Evolutionary conservation across 257 asterid species (phyloP).

Genomic region (Handroanthus guayacan): DNA sequence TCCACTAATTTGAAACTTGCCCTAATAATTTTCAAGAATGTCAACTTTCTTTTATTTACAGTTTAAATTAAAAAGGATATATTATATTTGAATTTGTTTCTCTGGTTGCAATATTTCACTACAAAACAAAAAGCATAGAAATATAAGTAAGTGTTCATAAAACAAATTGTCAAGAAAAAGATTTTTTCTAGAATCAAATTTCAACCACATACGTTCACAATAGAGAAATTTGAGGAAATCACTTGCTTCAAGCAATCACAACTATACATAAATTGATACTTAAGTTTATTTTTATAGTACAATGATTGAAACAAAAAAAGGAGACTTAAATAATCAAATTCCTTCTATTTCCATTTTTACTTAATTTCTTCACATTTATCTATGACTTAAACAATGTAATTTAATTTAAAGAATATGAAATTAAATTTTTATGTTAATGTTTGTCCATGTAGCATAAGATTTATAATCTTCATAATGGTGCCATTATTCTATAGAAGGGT

Average conservation of each 20-base stretch:
- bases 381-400: no score
- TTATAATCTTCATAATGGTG: not conserved
- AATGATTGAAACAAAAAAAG: no score
- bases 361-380: no score
- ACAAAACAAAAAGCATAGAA: not conserved
- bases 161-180: not conserved
- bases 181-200: not conserved
- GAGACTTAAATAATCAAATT: not conserved
- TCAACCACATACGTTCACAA: no score
- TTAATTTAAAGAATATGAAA: not conserved
- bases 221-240: no score
- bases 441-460: not conserved
- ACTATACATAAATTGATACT: no score
- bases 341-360: no score
- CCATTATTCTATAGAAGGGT: not conserved
- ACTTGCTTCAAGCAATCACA: no score
- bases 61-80: not conserved
- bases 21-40: not conserved
- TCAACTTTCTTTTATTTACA: not conserved
- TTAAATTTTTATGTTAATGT: not conserved
- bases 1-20: no score
- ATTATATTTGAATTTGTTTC: not conserved
- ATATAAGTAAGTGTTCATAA: no score
- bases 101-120: not conserved
- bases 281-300: no score